phyloP scores from a whole-genome alignment of 1,284 basidiomycete genomes.

The Phaffia rhodozyma region DNA sequence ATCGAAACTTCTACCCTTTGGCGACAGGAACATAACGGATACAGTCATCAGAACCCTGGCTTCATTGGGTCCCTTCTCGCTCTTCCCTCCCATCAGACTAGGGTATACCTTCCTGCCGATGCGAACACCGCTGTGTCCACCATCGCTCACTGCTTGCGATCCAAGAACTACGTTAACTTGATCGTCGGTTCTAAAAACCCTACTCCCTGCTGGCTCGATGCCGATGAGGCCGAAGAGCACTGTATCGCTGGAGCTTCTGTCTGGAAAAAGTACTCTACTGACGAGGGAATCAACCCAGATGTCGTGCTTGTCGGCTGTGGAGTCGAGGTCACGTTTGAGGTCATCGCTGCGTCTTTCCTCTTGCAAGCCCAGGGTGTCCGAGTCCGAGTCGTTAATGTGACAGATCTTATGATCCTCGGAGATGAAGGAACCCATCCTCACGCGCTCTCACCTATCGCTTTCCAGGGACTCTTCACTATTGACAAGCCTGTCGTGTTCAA shows the following conservation, averaged over 20 bases:
- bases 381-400: constrained; percentile 68
- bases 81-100: constrained; percentile 57
- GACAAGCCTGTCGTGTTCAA: constrained; percentile 63
- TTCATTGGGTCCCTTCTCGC: constrained; percentile 72
- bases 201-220: constrained; percentile 30
- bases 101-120: constrained; percentile 83
- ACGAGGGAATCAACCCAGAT: constrained; percentile 40
- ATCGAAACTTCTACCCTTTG: constrained; percentile 67
- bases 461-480: constrained; percentile 55
- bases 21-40: constrained; percentile 50
- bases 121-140: constrained; percentile 67
- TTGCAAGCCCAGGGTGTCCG: constrained; percentile 53
- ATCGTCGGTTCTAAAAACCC: constrained; percentile 76
- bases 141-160: constrained; percentile 64
- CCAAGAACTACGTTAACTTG: constrained; percentile 67
- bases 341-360: constrained; percentile 53
- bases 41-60: constrained; percentile 65
- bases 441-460: constrained; percentile 51
- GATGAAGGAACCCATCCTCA: constrained; percentile 60
- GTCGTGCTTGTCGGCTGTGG: constrained; percentile 40
- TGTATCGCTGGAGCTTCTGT: constrained; percentile 55
- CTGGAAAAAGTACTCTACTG: constrained; percentile 39
- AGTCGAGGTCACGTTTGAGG: constrained; percentile 40
- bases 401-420: constrained; percentile 57
- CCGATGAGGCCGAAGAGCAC: constrained; percentile 44